Evolutionary conservation across 345 rosid genomes (phyloP), one percentile per base, ranked within the genome.

Genomic region (Syzygium oleosum): DNA sequence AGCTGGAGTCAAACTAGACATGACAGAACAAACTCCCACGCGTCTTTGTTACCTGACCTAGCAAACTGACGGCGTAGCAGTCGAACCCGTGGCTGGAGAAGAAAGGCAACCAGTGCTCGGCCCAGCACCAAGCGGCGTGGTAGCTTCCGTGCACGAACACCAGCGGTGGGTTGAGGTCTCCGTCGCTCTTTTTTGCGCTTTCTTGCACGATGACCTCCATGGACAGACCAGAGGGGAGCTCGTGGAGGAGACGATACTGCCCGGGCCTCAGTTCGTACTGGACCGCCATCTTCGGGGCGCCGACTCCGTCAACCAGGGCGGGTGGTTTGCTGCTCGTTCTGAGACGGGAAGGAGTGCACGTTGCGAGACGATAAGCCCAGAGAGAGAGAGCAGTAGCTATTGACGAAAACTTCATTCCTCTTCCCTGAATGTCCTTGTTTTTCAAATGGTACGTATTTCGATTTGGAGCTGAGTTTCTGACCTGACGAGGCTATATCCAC

Each of bases 41-140:
- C 3, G 12, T 65, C 41, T 68, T 68, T 4, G 13, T 85, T 77
- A 96, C 99, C 98, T 95, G 98, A 87, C 91, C 98, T 91, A 95
- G 91, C 89, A 96, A 92, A 91, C 99, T 96, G 85, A 95, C 38
- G 86, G 98, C 98, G 79, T 93, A 96, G 92, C 96, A 94, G 89
- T 95, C 98, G 89, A 91, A 97, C 38, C 99, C 99, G 86, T 87
- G 92, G 88, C 87, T 89, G 68, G 99, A 94, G 88, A 97, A 96
- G 93, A 95, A 95, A 63, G 98, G 95, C 88, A 97, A 88, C 99
- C 99, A 97, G 79, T 94, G 90, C 88, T 94, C 99, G 91, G 97
- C 98, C 99, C 99, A 96, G 90, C 96, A 96, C 99, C 99, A 95
- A 91, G 99, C 98, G 63, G 99, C 97, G 90, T 96, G 99, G 38